Evolutionary conservation across 345 rosid genomes (phyloP).

Genomic region (Bretschneidera sinensis): DNA sequence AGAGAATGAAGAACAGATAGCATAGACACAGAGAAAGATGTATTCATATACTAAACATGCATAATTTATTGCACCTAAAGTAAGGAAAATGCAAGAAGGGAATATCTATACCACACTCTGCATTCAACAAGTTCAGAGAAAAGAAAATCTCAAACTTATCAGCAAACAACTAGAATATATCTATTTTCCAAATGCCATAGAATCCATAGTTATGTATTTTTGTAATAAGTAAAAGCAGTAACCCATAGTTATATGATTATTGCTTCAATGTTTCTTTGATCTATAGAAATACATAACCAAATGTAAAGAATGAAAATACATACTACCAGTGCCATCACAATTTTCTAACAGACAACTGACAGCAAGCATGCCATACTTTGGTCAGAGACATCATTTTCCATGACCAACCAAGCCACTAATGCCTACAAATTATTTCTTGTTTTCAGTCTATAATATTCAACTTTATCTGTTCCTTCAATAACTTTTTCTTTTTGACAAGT

Average conservation of each 20-base stretch:
- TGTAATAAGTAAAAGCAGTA: no score
- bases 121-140: not conserved
- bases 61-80: not conserved
- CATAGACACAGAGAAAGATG: not conserved
- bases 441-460: no score
- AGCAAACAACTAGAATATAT: not conserved
- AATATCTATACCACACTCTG: not conserved
- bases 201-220: no score
- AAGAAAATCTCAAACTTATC: not conserved
- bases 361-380: not conserved
- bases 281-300: not conserved
- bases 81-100: not conserved
- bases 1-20: not conserved
- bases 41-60: not conserved
- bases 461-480: no score
- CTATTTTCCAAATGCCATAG: not conserved
- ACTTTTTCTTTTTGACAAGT: no score
- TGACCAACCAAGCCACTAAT: not conserved
- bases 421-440: no score
- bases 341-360: not conserved
- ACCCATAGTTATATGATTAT: not conserved
- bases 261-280: not conserved
- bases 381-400: not conserved
- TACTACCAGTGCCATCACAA: no score
- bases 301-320: no score